Evolutionary conservation across 345 rosid species (phyloP).

Genomic region (Populus deltoides): DNA sequence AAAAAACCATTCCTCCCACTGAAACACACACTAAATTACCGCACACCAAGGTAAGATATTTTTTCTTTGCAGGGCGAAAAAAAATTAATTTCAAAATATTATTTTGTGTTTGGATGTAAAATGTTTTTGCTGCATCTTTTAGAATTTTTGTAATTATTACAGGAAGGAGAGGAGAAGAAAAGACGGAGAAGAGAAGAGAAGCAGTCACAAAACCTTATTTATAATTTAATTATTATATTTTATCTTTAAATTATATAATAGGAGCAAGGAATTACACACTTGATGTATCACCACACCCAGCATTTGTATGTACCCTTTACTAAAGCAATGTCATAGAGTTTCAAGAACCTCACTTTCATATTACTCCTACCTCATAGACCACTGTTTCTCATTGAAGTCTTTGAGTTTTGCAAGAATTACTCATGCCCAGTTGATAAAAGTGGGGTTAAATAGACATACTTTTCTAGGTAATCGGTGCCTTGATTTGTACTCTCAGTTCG

Average conservation of each 20-base stretch:
- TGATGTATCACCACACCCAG: neutral
- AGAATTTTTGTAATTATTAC: too few relatives aligned
- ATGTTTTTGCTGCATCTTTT: too few relatives aligned
- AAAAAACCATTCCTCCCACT: too few relatives aligned
- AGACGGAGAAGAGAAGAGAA: too few relatives aligned
- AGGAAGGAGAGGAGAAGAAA: neutral
- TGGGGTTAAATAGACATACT: constrained; percentile 47
- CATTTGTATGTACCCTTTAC: constrained; percentile 43
- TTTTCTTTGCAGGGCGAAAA: too few relatives aligned
- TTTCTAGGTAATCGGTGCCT: constrained; percentile 68
- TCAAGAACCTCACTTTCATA: constrained; percentile 32
- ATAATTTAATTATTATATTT: neutral
- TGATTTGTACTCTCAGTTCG: constrained; percentile 53
- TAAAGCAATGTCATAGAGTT: constrained; percentile 39
- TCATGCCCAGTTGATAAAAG: constrained; percentile 62
- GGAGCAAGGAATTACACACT: neutral
- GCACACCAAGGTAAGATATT: too few relatives aligned
- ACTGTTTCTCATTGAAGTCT: constrained; percentile 40
- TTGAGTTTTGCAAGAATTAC: constrained; percentile 29
- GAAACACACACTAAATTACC: too few relatives aligned
- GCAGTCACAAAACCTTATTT: too few relatives aligned
- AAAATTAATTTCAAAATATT: too few relatives aligned
- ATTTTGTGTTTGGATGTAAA: too few relatives aligned
- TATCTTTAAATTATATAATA: neutral
- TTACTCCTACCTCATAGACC: constrained; percentile 42